Conservation (phyloP, 306 rosid genomes). For the Cucurbita ficifolia region DNA sequence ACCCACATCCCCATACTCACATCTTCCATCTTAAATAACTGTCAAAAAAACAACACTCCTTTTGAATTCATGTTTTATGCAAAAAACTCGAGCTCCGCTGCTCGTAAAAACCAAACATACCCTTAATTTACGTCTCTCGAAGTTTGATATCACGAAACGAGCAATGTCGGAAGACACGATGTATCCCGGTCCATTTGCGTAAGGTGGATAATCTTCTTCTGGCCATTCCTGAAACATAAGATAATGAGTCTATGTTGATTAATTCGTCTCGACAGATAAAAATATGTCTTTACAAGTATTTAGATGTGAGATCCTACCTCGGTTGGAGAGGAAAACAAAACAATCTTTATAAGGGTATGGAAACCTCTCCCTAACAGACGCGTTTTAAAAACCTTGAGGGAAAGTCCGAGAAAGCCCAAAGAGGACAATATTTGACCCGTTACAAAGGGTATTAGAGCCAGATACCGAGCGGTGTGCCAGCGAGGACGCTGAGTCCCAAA, state of each 20-base stretch:
- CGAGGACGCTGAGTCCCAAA: too few relatives aligned
- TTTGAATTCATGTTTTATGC: background rate
- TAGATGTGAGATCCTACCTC: too few relatives aligned
- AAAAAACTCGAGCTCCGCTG: background rate
- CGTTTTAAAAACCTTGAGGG: too few relatives aligned
- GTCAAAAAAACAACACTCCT: background rate
- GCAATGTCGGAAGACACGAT: slow-evolving; percentile 52
- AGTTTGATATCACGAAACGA: slow-evolving; percentile 27
- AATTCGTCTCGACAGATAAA: background rate
- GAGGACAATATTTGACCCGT: too few relatives aligned
- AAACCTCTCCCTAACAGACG: background rate
- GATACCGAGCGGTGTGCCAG: too few relatives aligned
- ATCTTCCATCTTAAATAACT: slow-evolving; percentile 74
- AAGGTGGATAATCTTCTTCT: slow-evolving; percentile 54
- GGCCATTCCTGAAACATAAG: slow-evolving; percentile 48
- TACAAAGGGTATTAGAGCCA: too few relatives aligned
- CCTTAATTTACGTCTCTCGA: slow-evolving; percentile 37
- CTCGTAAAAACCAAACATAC: slow-evolving; percentile 8
- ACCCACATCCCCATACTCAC: slow-evolving; percentile 89
- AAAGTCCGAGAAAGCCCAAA: too few relatives aligned
- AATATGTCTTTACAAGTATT: background rate
- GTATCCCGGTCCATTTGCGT: slow-evolving; percentile 70
- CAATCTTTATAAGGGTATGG: background rate
- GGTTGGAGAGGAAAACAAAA: background rate
- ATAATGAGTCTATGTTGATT: background rate